Conservation (phyloP, 352 stramenopile species). For the Saprolegnia diclina region DNA sequence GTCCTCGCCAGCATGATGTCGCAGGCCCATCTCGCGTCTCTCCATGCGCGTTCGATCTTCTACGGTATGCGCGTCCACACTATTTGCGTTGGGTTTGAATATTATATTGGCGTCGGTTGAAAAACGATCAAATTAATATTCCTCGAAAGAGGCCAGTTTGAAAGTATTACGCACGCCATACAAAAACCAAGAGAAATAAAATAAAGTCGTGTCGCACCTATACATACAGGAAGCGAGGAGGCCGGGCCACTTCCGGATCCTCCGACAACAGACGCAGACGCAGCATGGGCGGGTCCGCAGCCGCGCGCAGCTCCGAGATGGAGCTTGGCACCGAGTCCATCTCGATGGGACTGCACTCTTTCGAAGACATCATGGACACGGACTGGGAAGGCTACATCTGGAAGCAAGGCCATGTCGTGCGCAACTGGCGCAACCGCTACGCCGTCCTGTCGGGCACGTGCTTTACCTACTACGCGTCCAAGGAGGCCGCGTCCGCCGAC, state of each 20-base stretch:
- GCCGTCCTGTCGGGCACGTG: conserved; percentile 69
- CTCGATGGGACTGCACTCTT: conserved; percentile 35
- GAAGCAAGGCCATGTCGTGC: conserved; percentile 83
- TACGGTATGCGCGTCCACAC: neutral
- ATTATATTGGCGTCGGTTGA: neutral
- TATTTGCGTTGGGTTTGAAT: neutral
- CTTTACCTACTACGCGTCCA: conserved; percentile 79
- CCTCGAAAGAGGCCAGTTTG: neutral
- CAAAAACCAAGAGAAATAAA: neutral
- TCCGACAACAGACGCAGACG: neutral
- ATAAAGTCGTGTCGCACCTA: neutral
- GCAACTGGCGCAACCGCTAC: conserved; percentile 80
- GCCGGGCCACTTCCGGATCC: neutral
- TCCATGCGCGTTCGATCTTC: too few species aligned
- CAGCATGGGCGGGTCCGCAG: conserved; percentile 4
- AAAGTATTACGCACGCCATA: neutral
- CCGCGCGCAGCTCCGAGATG: conserved; percentile 11
- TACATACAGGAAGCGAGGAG: neutral
- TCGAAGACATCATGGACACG: conserved; percentile 81
- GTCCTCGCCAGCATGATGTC: too few species aligned
- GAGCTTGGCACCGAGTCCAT: conserved; percentile 24
- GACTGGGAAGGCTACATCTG: conserved; percentile 86
- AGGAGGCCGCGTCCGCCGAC: conserved; percentile 68
- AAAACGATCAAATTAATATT: conserved; percentile 1
- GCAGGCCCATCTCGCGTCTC: too few species aligned